Evolutionary conservation across 495 filamentous ascomycete species (phyloP).

Genomic region (Lasiosphaeriaceae sp.): DNA sequence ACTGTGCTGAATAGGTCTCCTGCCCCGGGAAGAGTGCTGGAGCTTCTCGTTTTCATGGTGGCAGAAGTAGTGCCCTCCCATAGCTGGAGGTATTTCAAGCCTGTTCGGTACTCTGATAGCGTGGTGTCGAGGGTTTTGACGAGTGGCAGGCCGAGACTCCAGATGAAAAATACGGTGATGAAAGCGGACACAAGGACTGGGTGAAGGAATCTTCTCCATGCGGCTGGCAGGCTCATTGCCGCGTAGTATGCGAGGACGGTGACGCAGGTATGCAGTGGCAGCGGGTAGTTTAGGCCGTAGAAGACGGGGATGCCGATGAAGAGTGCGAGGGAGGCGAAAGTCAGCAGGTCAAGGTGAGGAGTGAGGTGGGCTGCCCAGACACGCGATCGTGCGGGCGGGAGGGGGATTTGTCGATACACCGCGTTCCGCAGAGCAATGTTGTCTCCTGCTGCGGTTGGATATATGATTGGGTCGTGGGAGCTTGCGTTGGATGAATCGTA

Average conservation of each 20-base stretch:
- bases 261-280: constrained; percentile 49
- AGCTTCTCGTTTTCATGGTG: not conserved
- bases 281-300: constrained; percentile 47
- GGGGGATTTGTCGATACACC: constrained; percentile 18
- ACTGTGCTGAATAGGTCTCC: constrained; percentile 47
- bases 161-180: constrained; percentile 41
- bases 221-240: constrained; percentile 41
- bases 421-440: not conserved
- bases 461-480: constrained; percentile 7
- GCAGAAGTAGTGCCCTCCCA: constrained; percentile 36
- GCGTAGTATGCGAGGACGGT: constrained; percentile 47
- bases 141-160: constrained; percentile 40
- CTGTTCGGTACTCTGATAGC: constrained; percentile 41
- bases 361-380: constrained; percentile 43
- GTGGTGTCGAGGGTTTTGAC: constrained; percentile 28
- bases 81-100: constrained; percentile 42
- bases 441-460: constrained; percentile 16
- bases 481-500: not conserved
- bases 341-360: constrained; percentile 36
- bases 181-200: constrained; percentile 48
- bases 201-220: constrained; percentile 44
- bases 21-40: constrained; percentile 37
- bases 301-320: constrained; percentile 47
- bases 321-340: constrained; percentile 39
- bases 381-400: constrained; percentile 39